A percentile compares a stretch with the other conserved stretches of the same genome.
These are phyloP conservation scores for Aspergillus proliferans DNA, from an alignment of 2,329 filamentous ascomycete genomes.

Conservation along the genomic window DNA sequence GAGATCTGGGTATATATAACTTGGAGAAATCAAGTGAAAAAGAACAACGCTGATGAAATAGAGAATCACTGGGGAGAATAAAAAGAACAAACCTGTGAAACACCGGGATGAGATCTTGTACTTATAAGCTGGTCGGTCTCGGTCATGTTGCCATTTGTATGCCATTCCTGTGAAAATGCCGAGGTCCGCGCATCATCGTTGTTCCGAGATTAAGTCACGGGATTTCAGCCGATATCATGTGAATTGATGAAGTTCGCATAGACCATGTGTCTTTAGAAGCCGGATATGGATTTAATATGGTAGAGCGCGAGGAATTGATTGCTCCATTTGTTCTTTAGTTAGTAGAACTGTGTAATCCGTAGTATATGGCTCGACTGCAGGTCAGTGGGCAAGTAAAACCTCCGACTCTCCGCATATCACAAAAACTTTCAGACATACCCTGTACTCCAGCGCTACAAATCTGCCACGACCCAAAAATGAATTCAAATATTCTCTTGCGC, in stretches of 20 bases:
- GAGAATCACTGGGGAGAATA: constrained; percentile 1
- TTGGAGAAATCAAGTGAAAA: background rate
- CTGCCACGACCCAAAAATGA: background rate
- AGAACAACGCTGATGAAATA: constrained; percentile 1
- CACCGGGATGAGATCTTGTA: constrained; percentile 2
- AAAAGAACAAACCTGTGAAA: constrained; percentile 4
- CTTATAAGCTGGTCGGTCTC: constrained; percentile 9
- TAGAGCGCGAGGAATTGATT: no score
- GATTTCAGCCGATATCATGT: constrained; percentile 18
- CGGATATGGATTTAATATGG: no score
- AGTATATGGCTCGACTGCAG: background rate
- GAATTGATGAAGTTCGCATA: constrained; percentile 4
- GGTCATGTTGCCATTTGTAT: constrained; percentile 15
- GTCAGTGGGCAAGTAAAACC: background rate
- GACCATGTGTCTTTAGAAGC: no score
- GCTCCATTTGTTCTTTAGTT: no score
- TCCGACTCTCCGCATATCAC: background rate
- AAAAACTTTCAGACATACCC: background rate
- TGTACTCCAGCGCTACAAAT: background rate
- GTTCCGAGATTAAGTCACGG: constrained; percentile 21
- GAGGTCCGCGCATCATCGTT: constrained; percentile 25
- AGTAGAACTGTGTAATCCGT: background rate
- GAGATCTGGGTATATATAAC: background rate
- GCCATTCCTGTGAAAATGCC: constrained; percentile 22
- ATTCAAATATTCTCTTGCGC: background rate